Conservation (phyloP, 73 alveolate genomes). For the Durusdinium trenchii region DNA sequence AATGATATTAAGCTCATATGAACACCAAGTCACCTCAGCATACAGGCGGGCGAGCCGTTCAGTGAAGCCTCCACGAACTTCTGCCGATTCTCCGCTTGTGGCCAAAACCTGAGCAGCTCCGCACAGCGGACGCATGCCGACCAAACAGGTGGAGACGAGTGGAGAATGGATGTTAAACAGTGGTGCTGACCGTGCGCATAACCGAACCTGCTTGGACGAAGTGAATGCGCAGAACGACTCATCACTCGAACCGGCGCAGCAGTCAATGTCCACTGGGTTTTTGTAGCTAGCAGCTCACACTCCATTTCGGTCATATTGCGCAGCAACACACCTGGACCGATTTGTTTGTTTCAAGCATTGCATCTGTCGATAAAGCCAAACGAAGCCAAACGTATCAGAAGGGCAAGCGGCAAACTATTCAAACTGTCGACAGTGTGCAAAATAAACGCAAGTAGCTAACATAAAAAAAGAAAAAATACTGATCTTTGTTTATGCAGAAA, state of each 20-base stretch:
- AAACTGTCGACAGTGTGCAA: no score
- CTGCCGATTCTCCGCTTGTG: constrained; percentile 55
- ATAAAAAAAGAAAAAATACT: no score
- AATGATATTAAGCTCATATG: no score
- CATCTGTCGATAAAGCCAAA: no score
- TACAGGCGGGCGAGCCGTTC: constrained; percentile 73
- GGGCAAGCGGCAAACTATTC: no score
- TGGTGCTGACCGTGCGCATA: not conserved
- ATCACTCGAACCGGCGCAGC: not conserved
- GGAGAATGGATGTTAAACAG: no score
- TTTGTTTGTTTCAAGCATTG: no score
- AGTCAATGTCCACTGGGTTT: not conserved
- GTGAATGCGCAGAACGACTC: not conserved
- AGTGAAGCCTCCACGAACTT: constrained; percentile 55
- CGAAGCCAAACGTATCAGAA: no score
- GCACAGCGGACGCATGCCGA: not conserved
- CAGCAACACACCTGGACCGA: constrained; percentile 42
- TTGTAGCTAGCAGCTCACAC: constrained; percentile 4
- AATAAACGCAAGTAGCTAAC: not conserved
- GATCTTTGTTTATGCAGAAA: no score
- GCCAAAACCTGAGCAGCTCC: constrained; percentile 13
- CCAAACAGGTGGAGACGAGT: no score
- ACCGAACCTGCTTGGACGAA: not conserved
- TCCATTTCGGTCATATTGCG: constrained; percentile 71
- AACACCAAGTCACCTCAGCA: constrained; percentile 28